Base-by-base conservation (phyloP, 2,329 filamentous ascomycete species). In the Stemphylium vesicarium region DNA sequence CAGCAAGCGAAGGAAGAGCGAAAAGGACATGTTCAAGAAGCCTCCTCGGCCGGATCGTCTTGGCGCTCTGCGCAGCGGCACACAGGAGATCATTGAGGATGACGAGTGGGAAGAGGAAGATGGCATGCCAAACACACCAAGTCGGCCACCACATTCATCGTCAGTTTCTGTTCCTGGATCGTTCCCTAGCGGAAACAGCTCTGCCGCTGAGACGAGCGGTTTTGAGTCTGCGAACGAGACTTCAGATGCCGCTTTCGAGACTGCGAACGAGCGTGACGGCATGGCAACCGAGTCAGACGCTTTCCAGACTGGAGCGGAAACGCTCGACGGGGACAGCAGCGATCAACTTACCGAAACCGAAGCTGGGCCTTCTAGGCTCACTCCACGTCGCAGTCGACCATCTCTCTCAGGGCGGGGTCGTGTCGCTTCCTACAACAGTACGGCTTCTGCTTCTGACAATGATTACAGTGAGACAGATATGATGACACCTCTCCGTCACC, bases 291-390 rank as follows among this genome's bases (percentile, higher is more conserved):
- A 96, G 77, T 96, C 92, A 10, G 94, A 98, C 64, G 92, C 92
- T 60, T 98, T 98, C 85, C 90, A 96, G 73, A 97, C 94, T 4
- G 92, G 91, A n/a, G 85, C 87, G 13, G 95, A 98, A 71, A 86
- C 82, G 57, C 78, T 87, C 60, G 82, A 81, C 49, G 82, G 82
- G 66, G 90, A 91, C 13, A 92, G 88, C 69, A 89, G 86, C 52
- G 91, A 92, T 57, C 89, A 92, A 63, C 80, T 90, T 42, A 96
- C 92, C 0, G 94, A 96, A 77, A 98, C 93, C 0, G 94, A 97
- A 73, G 84, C 81, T 48, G 79, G 66, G 7, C 65, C 66, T 35
- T 60, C 62, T 11, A 52, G 58, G 35, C 58, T 64, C 13, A 68
- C 64, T n/a, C 53, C 64, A 15, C 72, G 71, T 42, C 59, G 53